These are phyloP conservation scores for Apiotrichum mycotoxinovorans DNA, from an alignment of 1,284 basidiomycete species.

Conservation along the genomic window DNA sequence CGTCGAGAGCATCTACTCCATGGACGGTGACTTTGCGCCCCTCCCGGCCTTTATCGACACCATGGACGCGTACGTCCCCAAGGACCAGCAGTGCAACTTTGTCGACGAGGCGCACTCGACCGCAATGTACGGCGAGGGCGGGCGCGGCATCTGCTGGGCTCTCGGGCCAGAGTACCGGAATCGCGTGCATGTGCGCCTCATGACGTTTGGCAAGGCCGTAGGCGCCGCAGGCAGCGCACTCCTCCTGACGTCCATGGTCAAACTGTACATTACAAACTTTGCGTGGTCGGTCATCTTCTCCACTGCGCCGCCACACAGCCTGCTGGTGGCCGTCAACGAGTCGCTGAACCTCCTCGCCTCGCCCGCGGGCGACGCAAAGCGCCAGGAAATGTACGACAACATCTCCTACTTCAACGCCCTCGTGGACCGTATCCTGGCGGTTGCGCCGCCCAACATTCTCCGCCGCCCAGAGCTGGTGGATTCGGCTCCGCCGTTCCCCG, in stretches of 20 bases:
- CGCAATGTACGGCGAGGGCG: neutral
- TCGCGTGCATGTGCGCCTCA: neutral
- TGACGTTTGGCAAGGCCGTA: neutral
- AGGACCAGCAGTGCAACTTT: neutral
- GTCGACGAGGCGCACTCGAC: neutral
- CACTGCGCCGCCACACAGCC: neutral
- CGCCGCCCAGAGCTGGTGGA: neutral
- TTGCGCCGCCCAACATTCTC: neutral
- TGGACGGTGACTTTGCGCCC: neutral
- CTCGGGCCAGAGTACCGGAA: neutral
- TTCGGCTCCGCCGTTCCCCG: neutral
- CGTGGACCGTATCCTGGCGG: neutral
- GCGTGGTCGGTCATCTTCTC: neutral
- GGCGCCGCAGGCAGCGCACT: neutral
- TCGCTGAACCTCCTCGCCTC: neutral
- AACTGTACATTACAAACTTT: neutral
- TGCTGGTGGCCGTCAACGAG: neutral
- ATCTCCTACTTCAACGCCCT: neutral
- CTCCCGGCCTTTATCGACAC: neutral
- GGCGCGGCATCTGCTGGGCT: neutral
- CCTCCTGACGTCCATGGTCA: neutral
- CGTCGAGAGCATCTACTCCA: neutral
- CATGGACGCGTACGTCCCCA: neutral
- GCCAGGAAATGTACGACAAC: neutral
- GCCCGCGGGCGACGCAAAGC: neutral